phyloP scores from a whole-genome alignment of 257 asterid genomes.

The Coffea canephora region DNA sequence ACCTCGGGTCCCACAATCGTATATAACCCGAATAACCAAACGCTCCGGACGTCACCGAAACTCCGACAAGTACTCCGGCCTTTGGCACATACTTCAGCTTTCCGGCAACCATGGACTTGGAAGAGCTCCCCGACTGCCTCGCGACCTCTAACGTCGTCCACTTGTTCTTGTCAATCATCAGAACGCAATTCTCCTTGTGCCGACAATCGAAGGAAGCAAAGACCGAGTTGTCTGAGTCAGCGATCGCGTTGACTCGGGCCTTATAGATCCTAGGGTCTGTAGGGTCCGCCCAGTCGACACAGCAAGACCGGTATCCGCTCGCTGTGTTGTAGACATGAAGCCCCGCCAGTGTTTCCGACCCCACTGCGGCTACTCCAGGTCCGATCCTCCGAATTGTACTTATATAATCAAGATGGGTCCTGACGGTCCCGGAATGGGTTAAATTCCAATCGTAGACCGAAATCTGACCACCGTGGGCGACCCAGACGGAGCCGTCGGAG shows the following conservation, averaged over 20 bases:
- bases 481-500: constrained; percentile 72
- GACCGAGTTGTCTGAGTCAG: constrained; percentile 48
- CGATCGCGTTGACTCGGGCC: constrained; percentile 72
- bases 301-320: constrained; percentile 60
- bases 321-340: constrained; percentile 70
- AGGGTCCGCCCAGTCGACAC: constrained; percentile 81
- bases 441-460: constrained; percentile 91
- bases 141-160: constrained; percentile 61
- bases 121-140: constrained; percentile 68
- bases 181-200: constrained; percentile 75
- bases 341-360: constrained; percentile 60
- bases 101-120: constrained; percentile 60
- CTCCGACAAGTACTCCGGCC: constrained; percentile 51
- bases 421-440: constrained; percentile 52
- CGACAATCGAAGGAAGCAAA: constrained; percentile 76
- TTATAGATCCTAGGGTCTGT: constrained; percentile 81
- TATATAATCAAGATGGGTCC: constrained; percentile 79
- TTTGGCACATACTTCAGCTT: constrained; percentile 55
- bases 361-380: constrained; percentile 61
- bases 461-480: constrained; percentile 89
- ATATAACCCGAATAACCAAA: constrained; percentile 88
- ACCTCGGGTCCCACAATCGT: constrained; percentile 81
- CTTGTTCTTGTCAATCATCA: constrained; percentile 65
- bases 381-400: constrained; percentile 41
- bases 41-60: constrained; percentile 74